phyloP scores from a whole-genome alignment of 2,329 filamentous ascomycete species.

The Penicillium sp. region DNA sequence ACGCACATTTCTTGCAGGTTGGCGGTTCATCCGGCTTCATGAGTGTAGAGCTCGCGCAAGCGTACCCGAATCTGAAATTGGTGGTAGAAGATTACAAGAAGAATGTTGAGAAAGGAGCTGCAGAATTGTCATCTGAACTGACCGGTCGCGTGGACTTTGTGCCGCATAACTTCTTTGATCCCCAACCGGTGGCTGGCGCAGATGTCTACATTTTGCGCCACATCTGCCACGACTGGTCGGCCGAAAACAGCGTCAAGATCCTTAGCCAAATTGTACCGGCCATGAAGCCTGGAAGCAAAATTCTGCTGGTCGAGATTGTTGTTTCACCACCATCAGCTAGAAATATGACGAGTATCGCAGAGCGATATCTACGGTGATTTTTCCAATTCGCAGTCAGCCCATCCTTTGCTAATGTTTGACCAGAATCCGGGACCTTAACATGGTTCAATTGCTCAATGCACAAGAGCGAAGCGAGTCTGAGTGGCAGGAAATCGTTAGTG shows the following conservation, averaged over 20 bases:
- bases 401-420: neutral
- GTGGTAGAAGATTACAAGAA: slow-evolving; percentile 11
- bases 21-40: slow-evolving; percentile 12
- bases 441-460: neutral
- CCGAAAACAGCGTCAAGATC: slow-evolving; percentile 7
- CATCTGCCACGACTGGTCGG: slow-evolving; percentile 8
- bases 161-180: slow-evolving; percentile 10
- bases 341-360: too few relatives aligned
- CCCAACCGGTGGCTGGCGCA: neutral
- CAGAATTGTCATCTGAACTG: neutral
- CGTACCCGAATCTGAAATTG: slow-evolving; percentile 6
- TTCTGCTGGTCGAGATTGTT: slow-evolving; percentile 3
- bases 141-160: slow-evolving; percentile 24
- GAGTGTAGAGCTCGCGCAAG: slow-evolving; percentile 4
- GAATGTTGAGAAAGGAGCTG: neutral
- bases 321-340: too few relatives aligned
- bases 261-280: neutral
- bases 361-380: too few relatives aligned
- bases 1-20: slow-evolving; percentile 1
- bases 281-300: slow-evolving; percentile 4
- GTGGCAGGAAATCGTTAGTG: neutral
- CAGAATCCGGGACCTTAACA: neutral
- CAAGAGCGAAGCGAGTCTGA: neutral
- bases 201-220: slow-evolving; percentile 3
- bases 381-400: too few relatives aligned